These are phyloP conservation scores for Cryptosporidium parvum DNA, from an alignment of 169 alveolate species.

Conservation along the genomic window DNA sequence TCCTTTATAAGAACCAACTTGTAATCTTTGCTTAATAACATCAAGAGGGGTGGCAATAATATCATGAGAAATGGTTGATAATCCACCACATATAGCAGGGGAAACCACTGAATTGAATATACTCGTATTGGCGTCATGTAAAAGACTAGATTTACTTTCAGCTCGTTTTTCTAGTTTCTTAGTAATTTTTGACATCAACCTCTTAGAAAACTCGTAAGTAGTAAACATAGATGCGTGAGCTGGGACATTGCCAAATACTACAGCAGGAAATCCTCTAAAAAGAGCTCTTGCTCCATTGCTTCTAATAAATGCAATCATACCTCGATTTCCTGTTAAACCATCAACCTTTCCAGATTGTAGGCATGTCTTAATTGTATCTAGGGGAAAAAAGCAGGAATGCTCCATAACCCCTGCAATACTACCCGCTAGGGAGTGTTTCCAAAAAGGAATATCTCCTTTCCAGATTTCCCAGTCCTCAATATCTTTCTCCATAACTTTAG, in stretches of 20 bases:
- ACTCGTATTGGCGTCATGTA: conserved; percentile 75
- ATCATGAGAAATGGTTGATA: conserved; percentile 96
- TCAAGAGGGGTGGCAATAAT: conserved; percentile 97
- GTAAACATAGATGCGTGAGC: conserved; percentile 97
- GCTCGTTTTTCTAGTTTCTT: neutral
- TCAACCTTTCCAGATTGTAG: conserved; percentile 82
- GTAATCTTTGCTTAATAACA: conserved; percentile 94
- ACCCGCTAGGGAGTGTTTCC: conserved; percentile 95
- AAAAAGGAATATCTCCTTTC: conserved; percentile 90
- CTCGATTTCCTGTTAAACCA: conserved; percentile 31
- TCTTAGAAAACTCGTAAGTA: conserved; percentile 86
- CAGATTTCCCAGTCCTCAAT: conserved; percentile 79
- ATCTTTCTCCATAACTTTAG: neutral
- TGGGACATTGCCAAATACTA: conserved; percentile 96
- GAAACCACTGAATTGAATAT: conserved; percentile 79
- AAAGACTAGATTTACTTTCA: conserved; percentile 24
- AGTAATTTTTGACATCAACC: conserved; percentile 24
- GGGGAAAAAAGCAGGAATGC: conserved; percentile 94
- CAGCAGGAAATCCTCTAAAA: conserved; percentile 93
- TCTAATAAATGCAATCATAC: conserved; percentile 76
- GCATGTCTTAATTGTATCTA: conserved; percentile 93
- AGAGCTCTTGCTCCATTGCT: conserved; percentile 83
- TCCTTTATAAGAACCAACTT: conserved; percentile 87
- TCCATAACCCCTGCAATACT: conserved; percentile 98
- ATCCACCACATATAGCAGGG: conserved; percentile 92